Conservation (phyloP, 2,329 filamentous ascomycete genomes). For the Dactylellina drechsleri region DNA sequence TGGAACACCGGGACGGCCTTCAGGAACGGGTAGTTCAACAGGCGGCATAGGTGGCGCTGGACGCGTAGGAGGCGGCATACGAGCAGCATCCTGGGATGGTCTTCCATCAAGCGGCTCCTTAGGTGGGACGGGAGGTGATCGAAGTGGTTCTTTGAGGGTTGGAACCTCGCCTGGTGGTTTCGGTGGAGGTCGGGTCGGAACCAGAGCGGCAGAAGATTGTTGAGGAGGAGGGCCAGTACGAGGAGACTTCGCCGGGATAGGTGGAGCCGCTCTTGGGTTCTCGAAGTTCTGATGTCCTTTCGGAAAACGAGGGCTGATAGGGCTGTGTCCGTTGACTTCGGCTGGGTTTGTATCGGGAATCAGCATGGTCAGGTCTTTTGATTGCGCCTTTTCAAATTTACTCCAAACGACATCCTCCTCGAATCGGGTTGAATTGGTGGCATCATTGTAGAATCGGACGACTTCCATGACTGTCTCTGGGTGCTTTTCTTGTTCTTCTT, state of each 20-base stretch:
- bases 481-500: slow-evolving; percentile 94
- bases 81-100: slow-evolving; percentile 33
- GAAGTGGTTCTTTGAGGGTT: slow-evolving; percentile 67
- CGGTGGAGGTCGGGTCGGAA: slow-evolving; percentile 86
- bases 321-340: slow-evolving; percentile 51
- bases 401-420: slow-evolving; percentile 90
- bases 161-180: slow-evolving; percentile 73
- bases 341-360: slow-evolving; percentile 61
- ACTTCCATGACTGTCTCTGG: slow-evolving; percentile 96
- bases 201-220: slow-evolving; percentile 62
- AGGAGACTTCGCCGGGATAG: slow-evolving; percentile 72
- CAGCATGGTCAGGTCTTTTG: slow-evolving; percentile 61
- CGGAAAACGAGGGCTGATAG: slow-evolving; percentile 50
- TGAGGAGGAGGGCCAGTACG: slow-evolving; percentile 63
- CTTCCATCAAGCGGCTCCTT: slow-evolving; percentile 60
- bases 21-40: slow-evolving; percentile 24
- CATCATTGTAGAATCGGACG: slow-evolving; percentile 96
- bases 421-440: slow-evolving; percentile 73
- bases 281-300: slow-evolving; percentile 75
- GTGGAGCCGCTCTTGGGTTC: slow-evolving; percentile 91
- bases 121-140: slow-evolving; percentile 69
- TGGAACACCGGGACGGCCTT: slow-evolving; percentile 44
- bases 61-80: slow-evolving; percentile 51
- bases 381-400: slow-evolving; percentile 90
- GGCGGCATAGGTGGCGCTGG: slow-evolving; percentile 36